Percentiles rank a stretch among this genome's conserved stretches.
Conservation (phyloP, 495 filamentous ascomycete genomes). For the Zalerion maritima region DNA sequence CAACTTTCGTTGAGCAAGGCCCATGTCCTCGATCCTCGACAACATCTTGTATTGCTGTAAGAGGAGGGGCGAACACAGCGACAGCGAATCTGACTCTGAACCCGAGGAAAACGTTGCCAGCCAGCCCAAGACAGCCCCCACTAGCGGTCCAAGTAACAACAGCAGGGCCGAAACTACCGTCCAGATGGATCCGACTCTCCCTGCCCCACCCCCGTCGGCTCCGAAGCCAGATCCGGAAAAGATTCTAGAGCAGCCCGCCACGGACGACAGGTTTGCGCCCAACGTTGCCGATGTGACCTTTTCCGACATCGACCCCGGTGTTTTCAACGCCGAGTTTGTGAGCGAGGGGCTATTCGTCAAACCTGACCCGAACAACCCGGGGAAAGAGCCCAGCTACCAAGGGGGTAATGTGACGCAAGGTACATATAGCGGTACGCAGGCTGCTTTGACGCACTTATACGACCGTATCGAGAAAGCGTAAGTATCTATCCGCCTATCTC, state of each 20-base stretch:
- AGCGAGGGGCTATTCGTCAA: slow-evolving; percentile 14
- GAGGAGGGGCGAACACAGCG: too few species aligned
- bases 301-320: slow-evolving; percentile 15
- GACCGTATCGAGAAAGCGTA: slow-evolving; percentile 23
- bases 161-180: too few species aligned
- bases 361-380: slow-evolving; percentile 12
- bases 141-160: too few species aligned
- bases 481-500: slow-evolving; percentile 7
- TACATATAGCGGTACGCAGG: slow-evolving; percentile 23
- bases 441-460: slow-evolving; percentile 26
- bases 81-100: too few species aligned
- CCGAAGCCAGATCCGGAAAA: too few species aligned
- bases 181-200: too few species aligned
- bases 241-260: slow-evolving; percentile 15
- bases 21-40: too few species aligned
- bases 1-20: too few species aligned
- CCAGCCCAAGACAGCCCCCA: too few species aligned
- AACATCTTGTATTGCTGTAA: too few species aligned
- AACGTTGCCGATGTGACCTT: slow-evolving; percentile 10
- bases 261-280: slow-evolving; percentile 14
- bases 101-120: too few species aligned
- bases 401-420: slow-evolving; percentile 16
- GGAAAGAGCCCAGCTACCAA: slow-evolving; percentile 8
- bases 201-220: too few species aligned
- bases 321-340: slow-evolving; percentile 19